Conservation (phyloP, 2,329 filamentous ascomycete species). For the Nothomitra cinnamomea region DNA sequence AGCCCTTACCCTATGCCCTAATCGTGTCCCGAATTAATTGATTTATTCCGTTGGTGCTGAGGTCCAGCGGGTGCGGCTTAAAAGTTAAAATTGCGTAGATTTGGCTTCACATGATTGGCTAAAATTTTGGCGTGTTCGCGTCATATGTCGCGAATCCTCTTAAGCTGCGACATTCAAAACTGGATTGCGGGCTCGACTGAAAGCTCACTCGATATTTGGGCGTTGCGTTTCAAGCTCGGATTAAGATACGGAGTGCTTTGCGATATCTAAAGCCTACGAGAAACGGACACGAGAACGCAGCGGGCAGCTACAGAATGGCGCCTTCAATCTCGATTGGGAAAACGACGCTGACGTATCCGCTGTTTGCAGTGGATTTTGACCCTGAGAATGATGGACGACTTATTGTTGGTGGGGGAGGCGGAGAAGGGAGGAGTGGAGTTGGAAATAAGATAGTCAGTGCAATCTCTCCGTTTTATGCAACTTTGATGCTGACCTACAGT, state of each 20-base stretch:
- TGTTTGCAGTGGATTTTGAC: slow-evolving; percentile 80
- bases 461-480: background rate
- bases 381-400: slow-evolving; percentile 59
- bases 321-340: slow-evolving; percentile 32
- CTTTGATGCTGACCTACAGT: background rate
- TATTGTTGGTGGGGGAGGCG: slow-evolving; percentile 75
- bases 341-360: slow-evolving; percentile 59
- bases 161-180: too few relatives aligned
- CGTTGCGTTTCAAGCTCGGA: too few relatives aligned
- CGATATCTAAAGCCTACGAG: background rate
- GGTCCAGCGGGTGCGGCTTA: background rate
- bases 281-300: too few relatives aligned
- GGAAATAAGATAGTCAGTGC: slow-evolving; percentile 65
- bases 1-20: too few relatives aligned
- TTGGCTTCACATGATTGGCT: background rate
- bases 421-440: slow-evolving; percentile 63
- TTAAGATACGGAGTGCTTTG: background rate
- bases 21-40: too few relatives aligned
- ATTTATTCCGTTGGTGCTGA: too few relatives aligned
- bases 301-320: slow-evolving; percentile 9
- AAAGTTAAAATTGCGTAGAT: background rate
- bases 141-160: too few relatives aligned
- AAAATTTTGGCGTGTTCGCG: background rate
- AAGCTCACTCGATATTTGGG: too few relatives aligned
- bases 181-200: too few relatives aligned